Base-by-base conservation (phyloP, 2,329 filamentous ascomycete species). In the Akanthomyces dipterigenus region DNA sequence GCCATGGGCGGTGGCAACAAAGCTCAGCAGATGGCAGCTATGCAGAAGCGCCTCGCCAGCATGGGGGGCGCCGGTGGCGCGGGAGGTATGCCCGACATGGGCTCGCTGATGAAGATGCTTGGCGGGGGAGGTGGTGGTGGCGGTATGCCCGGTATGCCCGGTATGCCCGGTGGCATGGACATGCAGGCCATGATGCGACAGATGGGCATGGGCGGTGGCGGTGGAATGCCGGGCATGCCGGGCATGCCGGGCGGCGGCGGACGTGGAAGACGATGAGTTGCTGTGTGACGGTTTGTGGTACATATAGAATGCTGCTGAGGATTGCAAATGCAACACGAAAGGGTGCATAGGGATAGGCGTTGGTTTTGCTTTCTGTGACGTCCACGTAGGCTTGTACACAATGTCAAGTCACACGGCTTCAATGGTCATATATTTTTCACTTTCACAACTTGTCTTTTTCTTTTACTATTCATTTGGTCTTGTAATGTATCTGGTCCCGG, bases 1-100 rank as follows among this genome's bases (percentile, higher is more conserved):
- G 91, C 90, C 65, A 91, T 97, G 87, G 90, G 88, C 31, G 92
- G 93, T 49, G 90, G 88, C 34, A 96, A 96, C 77, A 93, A 95
- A 75, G 85, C 91, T 36, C 91, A 96, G 73, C 93, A 98, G 75
- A 84, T 98, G 77, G 93, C 93, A 0, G 93, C 95, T 2, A 96
- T 98, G 92, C 95, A 99, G 78, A 96, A 96, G 78, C 83, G 93
- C 14, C 80, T 99, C 77, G 90, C 93, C 72, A 91, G 89, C 67
- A 96, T 98, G 91, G 95, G 93, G 38, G 91, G 78, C 1, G 83
- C 78, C 2, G 88, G 80, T 7, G 83, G 80, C 42, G 86, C 80
- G 3, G 88, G 78, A 45, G 82, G 83, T 6, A 91, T 92, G 88
- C 88, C 88, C 0, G 91, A 96, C 69, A 89, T 97, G 83, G 86